Base-by-base conservation (phyloP, 176 grass and related monocot genomes). In the Saccharum spontaneum region DNA sequence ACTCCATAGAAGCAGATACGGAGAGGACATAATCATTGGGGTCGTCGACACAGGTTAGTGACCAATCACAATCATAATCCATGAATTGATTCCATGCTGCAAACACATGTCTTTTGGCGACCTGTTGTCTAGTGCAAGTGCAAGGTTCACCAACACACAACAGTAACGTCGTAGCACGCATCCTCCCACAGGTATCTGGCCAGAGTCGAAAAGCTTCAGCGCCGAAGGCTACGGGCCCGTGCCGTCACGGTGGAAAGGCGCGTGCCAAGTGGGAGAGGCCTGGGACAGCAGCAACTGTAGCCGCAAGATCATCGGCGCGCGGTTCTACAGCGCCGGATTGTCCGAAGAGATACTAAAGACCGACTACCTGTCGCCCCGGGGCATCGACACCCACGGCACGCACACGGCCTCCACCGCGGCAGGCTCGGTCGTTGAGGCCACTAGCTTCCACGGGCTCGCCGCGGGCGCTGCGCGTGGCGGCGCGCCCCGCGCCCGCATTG, bases 221-320 rank as follows among this genome's bases (percentile, higher is more conserved):
- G 69, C 65, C 16, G 7, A 80, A 22, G 69, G 78, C 7, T 81
- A 2, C 43, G 85, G 4, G 33, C 33, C 33, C 2, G 33, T 34
- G 33, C 33, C 33, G 3, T 34, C 33, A 34, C 33, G 33, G 4
- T 80, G 84, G 77, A 80, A 66, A 22, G 76, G 76, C 4, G 1
- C 1, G 41, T 86, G 84, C 10, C 14, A 73, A 3, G 10, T 40
- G 3, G 84, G 84, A 3, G 0, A 69, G 17, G 83, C 1, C 15
- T 85, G 83, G 82, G 14, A 28, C 16, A n/a, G 10, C 36, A 52
- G n/a, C 44, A 87, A 67, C 36, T 87, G 85, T 34, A 87, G 16
- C 85, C 57, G 85, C 4, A 87, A 87, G 77, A 81, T 87, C 59
- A 81, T 87, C n/a, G 85, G 85, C 46, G 85, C 85, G 2, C n/a